Percentiles rank a stretch among this genome's conserved stretches.
Conservation (phyloP, 176 grass and related monocot species). For the Leersia perrieri region DNA sequence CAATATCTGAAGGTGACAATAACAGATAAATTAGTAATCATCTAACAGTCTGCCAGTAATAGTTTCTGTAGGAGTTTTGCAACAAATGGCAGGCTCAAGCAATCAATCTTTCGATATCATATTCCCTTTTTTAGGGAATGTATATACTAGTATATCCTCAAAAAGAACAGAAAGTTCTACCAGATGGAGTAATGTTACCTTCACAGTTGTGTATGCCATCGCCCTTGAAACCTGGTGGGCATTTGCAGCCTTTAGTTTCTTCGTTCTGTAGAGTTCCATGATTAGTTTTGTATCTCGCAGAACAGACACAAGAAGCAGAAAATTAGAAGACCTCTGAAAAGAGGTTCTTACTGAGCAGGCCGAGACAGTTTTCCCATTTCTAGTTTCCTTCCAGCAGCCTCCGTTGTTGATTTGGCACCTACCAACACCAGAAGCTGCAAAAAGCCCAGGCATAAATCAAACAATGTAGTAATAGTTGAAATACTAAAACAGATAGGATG, state of each 20-base stretch:
- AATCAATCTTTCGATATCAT: neutral
- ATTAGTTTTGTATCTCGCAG: slow-evolving; percentile 15
- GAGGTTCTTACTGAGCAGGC: slow-evolving; percentile 72
- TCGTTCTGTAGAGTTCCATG: slow-evolving; percentile 45
- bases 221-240: slow-evolving; percentile 67
- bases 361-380: slow-evolving; percentile 55
- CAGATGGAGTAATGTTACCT: slow-evolving; percentile 38
- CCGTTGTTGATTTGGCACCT: slow-evolving; percentile 86
- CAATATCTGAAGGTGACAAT: slow-evolving; percentile 54
- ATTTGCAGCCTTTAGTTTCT: slow-evolving; percentile 74
- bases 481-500: neutral
- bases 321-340: neutral
- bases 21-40: neutral
- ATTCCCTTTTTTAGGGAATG: too few relatives aligned
- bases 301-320: neutral
- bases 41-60: neutral
- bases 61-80: neutral
- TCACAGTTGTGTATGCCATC: slow-evolving; percentile 65
- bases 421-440: slow-evolving; percentile 67
- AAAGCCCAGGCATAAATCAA: neutral
- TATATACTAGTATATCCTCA: neutral
- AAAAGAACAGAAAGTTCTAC: neutral
- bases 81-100: neutral
- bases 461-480: neutral
- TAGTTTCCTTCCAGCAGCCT: slow-evolving; percentile 81